These are phyloP conservation scores for Cicer arietinum DNA, from an alignment of 306 rosid genomes.

Conservation along the genomic window DNA sequence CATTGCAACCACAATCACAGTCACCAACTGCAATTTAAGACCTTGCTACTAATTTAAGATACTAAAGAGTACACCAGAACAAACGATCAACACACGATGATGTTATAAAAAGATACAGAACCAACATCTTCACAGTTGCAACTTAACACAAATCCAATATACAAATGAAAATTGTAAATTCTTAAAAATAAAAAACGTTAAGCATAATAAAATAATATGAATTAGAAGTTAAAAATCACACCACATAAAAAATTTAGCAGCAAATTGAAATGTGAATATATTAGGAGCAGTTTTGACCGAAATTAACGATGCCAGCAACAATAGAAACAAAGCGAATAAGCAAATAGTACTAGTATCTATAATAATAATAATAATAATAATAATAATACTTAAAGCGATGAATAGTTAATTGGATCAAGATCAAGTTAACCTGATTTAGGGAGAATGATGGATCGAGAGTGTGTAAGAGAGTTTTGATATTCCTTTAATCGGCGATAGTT, in stretches of 20 bases:
- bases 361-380: too few species aligned
- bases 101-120: background rate
- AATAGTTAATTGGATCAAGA: slow-evolving; percentile 2
- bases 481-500: slow-evolving; percentile 7
- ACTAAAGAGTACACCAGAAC: background rate
- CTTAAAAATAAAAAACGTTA: background rate
- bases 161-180: slow-evolving; percentile 4
- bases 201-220: too few species aligned
- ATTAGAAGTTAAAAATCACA: background rate
- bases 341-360: background rate
- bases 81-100: background rate
- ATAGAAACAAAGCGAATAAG: background rate
- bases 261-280: background rate
- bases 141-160: slow-evolving; percentile 12
- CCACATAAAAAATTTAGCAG: background rate
- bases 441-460: slow-evolving; percentile 30
- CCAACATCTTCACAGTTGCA: background rate
- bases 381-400: background rate
- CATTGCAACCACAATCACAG: background rate
- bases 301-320: background rate
- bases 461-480: background rate
- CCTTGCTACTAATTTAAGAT: background rate
- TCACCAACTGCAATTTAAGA: background rate
- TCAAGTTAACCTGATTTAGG: slow-evolving; percentile 40
- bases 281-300: too few species aligned